These are phyloP conservation scores for Fraxinus dipetala DNA, from an alignment of 305 asterid species.

Conservation along the genomic window DNA sequence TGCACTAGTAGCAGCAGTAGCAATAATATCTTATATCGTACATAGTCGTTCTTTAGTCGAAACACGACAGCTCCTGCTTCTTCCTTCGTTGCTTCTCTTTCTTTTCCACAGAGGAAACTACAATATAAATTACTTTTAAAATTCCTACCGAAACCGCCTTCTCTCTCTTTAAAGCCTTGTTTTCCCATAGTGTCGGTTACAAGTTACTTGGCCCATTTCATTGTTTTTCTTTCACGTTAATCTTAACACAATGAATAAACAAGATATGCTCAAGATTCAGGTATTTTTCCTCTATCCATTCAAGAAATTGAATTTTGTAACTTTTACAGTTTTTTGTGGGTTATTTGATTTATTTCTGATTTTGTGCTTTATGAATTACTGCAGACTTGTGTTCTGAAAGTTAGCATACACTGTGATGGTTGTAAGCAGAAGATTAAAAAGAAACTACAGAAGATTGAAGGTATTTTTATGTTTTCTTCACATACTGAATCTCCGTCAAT, in stretches of 20 bases:
- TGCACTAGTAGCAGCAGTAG: neutral
- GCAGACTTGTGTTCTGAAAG: conserved; percentile 63
- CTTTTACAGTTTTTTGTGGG: neutral
- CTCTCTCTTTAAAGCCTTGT: neutral
- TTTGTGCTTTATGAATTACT: neutral
- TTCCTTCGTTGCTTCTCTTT: neutral
- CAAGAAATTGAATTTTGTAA: neutral
- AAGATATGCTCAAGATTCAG: conserved; percentile 65
- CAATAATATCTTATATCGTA: neutral
- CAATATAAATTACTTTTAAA: neutral
- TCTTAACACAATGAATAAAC: conserved; percentile 45
- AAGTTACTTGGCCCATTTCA: neutral
- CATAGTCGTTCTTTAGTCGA: neutral
- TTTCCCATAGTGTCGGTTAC: neutral
- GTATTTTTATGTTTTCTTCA: conserved; percentile 21
- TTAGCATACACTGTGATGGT: conserved; percentile 73
- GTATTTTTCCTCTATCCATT: conserved; percentile 24
- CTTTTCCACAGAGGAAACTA: neutral
- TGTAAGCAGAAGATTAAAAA: conserved; percentile 64
- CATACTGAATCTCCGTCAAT: neutral
- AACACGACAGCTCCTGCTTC: neutral
- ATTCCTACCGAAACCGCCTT: neutral
- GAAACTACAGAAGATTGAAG: conserved; percentile 60
- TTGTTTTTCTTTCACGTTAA: neutral
- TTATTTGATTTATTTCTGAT: neutral